These are phyloP conservation scores for Ramularia collo-cygni DNA, from an alignment of 2,329 filamentous ascomycete genomes.

Conservation along the genomic window DNA sequence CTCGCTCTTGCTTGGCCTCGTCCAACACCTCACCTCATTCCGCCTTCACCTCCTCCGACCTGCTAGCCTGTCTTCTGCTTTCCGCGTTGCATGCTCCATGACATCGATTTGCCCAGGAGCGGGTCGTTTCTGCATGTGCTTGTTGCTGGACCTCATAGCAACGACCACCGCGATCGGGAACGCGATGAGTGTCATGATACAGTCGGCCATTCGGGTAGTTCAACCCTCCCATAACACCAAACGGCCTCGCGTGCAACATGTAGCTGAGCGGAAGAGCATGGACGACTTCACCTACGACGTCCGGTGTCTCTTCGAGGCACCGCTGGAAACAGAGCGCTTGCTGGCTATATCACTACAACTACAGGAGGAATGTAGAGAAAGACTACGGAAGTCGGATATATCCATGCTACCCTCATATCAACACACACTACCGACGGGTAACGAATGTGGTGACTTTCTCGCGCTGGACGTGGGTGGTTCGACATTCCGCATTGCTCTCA, in stretches of 20 bases:
- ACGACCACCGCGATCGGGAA: constrained; percentile 14
- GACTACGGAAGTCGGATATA: constrained; percentile 49
- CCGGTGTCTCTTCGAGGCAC: constrained; percentile 38
- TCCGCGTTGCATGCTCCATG: constrained; percentile 9
- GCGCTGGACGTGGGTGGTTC: constrained; percentile 61
- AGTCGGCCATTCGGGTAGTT: constrained; percentile 17
- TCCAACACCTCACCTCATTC: constrained; percentile 4
- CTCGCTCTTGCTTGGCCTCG: too few species aligned
- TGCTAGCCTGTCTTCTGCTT: too few species aligned
- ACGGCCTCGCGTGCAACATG: constrained; percentile 28
- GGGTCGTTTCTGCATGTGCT: constrained; percentile 17
- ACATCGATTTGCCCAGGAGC: constrained; percentile 11
- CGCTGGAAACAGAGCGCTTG: constrained; percentile 35
- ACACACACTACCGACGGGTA: constrained; percentile 53
- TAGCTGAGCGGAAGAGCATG: constrained; percentile 39
- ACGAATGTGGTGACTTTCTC: constrained; percentile 54
- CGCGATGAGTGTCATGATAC: constrained; percentile 23
- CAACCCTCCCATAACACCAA: constrained; percentile 16
- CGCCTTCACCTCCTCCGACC: not conserved
- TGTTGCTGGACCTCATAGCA: constrained; percentile 13
- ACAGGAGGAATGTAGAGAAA: constrained; percentile 47
- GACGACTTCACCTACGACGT: constrained; percentile 42
- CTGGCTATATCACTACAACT: constrained; percentile 40
- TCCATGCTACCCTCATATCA: constrained; percentile 62
- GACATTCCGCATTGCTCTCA: constrained; percentile 56